phyloP scores from a whole-genome alignment of 2,329 filamentous ascomycete genomes.

The Stemphylium lycopersici region DNA sequence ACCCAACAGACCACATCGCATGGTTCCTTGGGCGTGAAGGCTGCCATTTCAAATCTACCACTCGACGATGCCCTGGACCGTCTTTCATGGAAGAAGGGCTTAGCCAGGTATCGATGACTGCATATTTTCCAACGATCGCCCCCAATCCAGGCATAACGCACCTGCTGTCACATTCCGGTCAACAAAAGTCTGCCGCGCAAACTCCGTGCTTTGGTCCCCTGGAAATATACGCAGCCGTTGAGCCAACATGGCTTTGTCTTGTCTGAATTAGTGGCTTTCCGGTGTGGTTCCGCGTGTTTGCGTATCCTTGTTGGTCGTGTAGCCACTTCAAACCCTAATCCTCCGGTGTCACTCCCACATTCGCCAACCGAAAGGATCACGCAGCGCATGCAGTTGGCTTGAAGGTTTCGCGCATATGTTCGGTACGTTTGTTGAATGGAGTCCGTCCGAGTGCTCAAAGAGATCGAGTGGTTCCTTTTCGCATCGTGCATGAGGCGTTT shows the following conservation, averaged over 20 bases:
- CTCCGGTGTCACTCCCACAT: neutral
- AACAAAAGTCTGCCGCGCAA: neutral
- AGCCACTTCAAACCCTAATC: neutral
- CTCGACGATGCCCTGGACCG: neutral
- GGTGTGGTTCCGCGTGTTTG: neutral
- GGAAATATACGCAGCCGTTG: neutral
- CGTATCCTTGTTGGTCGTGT: constrained; percentile 3
- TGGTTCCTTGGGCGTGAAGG: neutral
- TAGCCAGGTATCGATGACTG: neutral
- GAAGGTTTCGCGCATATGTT: constrained; percentile 1
- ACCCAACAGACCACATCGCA: too few species aligned
- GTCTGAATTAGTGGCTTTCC: neutral
- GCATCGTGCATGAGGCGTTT: neutral
- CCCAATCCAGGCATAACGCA: neutral
- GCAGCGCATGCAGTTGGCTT: neutral
- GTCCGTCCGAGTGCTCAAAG: constrained; percentile 12
- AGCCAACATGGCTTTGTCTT: neutral
- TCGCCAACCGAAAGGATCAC: neutral
- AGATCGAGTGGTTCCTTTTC: neutral
- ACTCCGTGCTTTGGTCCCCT: neutral
- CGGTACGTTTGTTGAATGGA: neutral
- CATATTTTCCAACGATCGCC: neutral
- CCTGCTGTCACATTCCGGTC: constrained; percentile 3
- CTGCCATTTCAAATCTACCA: neutral
- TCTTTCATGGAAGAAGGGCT: neutral